A percentile compares a stretch with the other conserved stretches of the same genome.
These are phyloP conservation scores for Cordyceps pruinosa DNA, from an alignment of 2,329 filamentous ascomycete genomes.

Conservation along the genomic window DNA sequence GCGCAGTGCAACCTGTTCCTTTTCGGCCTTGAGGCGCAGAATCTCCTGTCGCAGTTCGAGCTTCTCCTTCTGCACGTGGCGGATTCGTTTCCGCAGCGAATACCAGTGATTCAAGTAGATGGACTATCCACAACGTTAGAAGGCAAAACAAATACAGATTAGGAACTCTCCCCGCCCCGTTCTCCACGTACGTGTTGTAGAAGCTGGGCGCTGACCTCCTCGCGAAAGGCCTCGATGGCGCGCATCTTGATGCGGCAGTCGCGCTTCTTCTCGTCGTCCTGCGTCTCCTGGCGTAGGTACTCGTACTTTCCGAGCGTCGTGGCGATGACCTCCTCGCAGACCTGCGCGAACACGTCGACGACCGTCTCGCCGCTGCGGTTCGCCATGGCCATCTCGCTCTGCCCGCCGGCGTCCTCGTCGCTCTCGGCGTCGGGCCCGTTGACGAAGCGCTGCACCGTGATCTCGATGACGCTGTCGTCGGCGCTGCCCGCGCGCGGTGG, in stretches of 20 bases:
- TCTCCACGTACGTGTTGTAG: conserved; percentile 48
- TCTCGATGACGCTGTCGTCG: conserved; percentile 34
- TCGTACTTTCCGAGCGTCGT: conserved; percentile 41
- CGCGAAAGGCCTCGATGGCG: conserved; percentile 51
- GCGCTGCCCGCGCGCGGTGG: not conserved
- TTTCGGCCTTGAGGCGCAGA: conserved; percentile 50
- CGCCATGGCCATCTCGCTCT: conserved; percentile 45
- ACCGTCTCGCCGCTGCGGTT: conserved; percentile 51
- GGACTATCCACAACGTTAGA: conserved; percentile 30
- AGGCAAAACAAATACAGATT: not conserved
- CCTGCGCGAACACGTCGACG: conserved; percentile 54
- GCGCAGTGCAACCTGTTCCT: conserved; percentile 54
- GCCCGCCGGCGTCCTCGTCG: conserved; percentile 32
- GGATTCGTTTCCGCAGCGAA: conserved; percentile 50
- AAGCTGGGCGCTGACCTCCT: conserved; percentile 48
- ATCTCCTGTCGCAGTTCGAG: conserved; percentile 52
- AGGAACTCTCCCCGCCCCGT: too few species aligned
- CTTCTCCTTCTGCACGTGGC: conserved; percentile 51
- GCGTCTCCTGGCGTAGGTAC: conserved; percentile 31
- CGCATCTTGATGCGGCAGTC: conserved; percentile 49
- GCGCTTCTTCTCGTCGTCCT: conserved; percentile 41
- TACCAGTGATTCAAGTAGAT: conserved; percentile 54
- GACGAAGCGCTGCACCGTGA: conserved; percentile 54
- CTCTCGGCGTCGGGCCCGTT: conserved; percentile 39
- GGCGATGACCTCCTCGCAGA: conserved; percentile 55